phyloP scores from a whole-genome alignment of 2,329 filamentous ascomycete genomes.

The Neofusicoccum kwambonambiense region DNA sequence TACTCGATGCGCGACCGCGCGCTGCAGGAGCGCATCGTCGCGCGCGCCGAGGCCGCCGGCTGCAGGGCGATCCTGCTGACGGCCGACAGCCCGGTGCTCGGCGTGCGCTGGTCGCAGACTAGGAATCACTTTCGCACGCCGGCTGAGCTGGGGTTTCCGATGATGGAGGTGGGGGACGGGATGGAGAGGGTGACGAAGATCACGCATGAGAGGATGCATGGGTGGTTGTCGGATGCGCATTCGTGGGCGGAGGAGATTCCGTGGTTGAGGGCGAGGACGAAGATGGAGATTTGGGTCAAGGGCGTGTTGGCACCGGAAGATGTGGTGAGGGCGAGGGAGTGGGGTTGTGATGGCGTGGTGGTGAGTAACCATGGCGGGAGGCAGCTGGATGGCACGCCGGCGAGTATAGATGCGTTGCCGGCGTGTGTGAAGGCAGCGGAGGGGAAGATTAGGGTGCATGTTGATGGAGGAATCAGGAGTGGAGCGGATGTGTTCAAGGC shows the following conservation, averaged over 20 bases:
- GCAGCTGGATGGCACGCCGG: slow-evolving; percentile 22
- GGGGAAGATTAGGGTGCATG: slow-evolving; percentile 49
- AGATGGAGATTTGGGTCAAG: slow-evolving; percentile 39
- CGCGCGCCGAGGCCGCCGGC: background rate
- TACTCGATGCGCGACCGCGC: slow-evolving; percentile 45
- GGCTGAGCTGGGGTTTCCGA: slow-evolving; percentile 27
- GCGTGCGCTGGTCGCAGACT: background rate
- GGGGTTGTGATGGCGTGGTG: slow-evolving; percentile 48
- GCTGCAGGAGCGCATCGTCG: slow-evolving; percentile 39
- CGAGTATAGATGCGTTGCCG: slow-evolving; percentile 40
- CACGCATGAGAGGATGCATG: slow-evolving; percentile 29
- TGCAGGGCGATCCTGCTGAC: background rate
- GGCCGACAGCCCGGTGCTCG: background rate
- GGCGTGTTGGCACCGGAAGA: slow-evolving; percentile 51
- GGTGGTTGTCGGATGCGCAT: slow-evolving; percentile 27
- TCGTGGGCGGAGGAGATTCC: slow-evolving; percentile 22
- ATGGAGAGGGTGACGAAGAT: slow-evolving; percentile 25
- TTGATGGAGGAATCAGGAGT: slow-evolving; percentile 63
- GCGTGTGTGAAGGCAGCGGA: slow-evolving; percentile 55
- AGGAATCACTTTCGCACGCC: slow-evolving; percentile 19
- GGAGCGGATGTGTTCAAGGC: slow-evolving; percentile 67
- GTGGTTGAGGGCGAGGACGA: slow-evolving; percentile 18
- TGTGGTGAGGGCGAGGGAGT: slow-evolving; percentile 44
- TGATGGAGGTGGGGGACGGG: background rate
- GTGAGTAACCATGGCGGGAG: slow-evolving; percentile 38